These are phyloP conservation scores for Penicillium sp. DNA, from an alignment of 2,329 filamentous ascomycete genomes.

Conservation along the genomic window DNA sequence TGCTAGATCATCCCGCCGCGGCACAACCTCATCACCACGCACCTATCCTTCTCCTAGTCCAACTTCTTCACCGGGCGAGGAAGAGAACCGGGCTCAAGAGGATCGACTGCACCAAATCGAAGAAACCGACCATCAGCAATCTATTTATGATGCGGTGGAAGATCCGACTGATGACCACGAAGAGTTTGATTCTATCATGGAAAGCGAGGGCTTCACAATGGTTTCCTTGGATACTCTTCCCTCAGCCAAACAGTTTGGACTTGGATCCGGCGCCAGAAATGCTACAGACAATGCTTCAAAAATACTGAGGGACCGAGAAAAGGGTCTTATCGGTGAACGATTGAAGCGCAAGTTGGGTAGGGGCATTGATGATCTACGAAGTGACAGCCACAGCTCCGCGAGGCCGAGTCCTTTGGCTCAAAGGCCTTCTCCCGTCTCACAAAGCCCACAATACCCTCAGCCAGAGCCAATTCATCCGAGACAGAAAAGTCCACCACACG, in stretches of 20 bases:
- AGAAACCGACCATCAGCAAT: constrained; percentile 11
- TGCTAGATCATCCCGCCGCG: constrained; percentile 34
- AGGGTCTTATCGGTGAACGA: constrained; percentile 23
- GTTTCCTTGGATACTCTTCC: constrained; percentile 57
- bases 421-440: not conserved
- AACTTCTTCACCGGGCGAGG: constrained; percentile 40
- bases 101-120: constrained; percentile 1
- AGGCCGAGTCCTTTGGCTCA: constrained; percentile 13
- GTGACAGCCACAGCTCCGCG: constrained; percentile 15
- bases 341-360: constrained; percentile 28
- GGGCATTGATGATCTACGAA: constrained; percentile 18
- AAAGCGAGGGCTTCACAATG: constrained; percentile 61
- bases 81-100: constrained; percentile 28
- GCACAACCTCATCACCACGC: constrained; percentile 35
- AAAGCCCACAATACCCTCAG: not conserved
- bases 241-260: constrained; percentile 47
- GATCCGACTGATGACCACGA: constrained; percentile 44
- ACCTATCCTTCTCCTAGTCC: constrained; percentile 43
- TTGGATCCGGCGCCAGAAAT: constrained; percentile 33
- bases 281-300: constrained; percentile 27
- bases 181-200: constrained; percentile 57
- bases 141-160: constrained; percentile 1
- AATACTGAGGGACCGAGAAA: constrained; percentile 31
- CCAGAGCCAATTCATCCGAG: not conserved
- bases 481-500: not conserved